Base-by-base conservation (phyloP, 768 basidiomycete genomes). In the Pleurotus citrinopileatus region DNA sequence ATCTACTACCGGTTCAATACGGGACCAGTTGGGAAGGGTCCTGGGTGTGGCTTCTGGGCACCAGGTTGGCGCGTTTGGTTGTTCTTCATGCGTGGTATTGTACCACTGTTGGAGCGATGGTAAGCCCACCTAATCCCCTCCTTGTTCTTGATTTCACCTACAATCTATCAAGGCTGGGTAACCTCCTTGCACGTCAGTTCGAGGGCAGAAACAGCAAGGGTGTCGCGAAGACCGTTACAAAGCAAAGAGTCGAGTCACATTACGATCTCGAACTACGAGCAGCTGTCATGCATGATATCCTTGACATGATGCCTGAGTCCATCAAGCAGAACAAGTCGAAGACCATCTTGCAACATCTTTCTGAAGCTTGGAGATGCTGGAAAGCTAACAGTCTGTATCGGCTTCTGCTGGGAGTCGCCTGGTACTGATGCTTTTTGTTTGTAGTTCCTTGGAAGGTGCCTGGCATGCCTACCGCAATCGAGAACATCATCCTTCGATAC, bases 311-410 rank as follows among this genome's bases (percentile, higher is more conserved):
- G 96, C 97, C 97, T 5, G 97, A 98, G 70, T 94, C 91, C 2
- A 95, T 98, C 77, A 95, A 95, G 73, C 94, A 95, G 72, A 99
- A 98, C 74, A 98, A 99, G 77, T 86, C 94, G n/a, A 99, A 99
- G 78, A 98, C 97, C 9, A 98, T 99, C 60, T 66, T 99, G 66
- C 97, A 99, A 68, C 97, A 98, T 68, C 73, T 98, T 60, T 97
- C 95, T 2, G 97, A 98, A 67, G 97, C 96, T 8, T 98, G 97
- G 97, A 80, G 96, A 61, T 98, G 95, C 71, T 94, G 91, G 91
- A 94, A 94, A 70, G 91, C 91, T 3, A 94, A 94, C 65, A 94
- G 83, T 84, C 57, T 61, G 83, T 70, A n/a, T 2, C 22, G 22
- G 28, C 23, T 38, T 1, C 17, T 22, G 23, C 22, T 52, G 44